phyloP scores from a whole-genome alignment of 75 land plant genomes.

The Pinus albicaulis region DNA sequence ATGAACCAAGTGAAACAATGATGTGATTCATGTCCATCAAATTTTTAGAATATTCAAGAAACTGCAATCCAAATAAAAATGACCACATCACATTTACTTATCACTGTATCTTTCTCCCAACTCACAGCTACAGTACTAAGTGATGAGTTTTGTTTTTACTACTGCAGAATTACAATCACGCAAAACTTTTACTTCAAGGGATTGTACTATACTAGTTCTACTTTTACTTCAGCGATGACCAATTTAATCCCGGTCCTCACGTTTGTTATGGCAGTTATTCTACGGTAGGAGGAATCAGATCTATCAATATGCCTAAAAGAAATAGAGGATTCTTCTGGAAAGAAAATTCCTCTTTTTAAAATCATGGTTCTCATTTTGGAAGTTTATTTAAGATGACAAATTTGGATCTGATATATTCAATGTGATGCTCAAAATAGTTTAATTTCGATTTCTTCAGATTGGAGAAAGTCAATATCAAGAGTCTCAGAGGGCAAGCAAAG shows the following conservation, averaged over 20 bases:
- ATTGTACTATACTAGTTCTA: constrained; percentile 22
- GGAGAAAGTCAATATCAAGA: constrained; percentile 21
- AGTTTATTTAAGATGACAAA: neutral
- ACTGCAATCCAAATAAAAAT: too few relatives aligned
- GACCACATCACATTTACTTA: neutral
- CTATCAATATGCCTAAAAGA: neutral
- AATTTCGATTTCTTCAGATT: constrained; percentile 10
- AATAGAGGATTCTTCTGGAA: neutral
- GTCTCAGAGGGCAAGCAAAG: constrained; percentile 25
- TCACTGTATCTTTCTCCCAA: neutral
- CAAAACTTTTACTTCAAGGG: constrained; percentile 29
- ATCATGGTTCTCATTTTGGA: neutral
- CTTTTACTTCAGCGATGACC: constrained; percentile 24
- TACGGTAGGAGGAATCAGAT: constrained; percentile 10
- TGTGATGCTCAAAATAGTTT: neutral
- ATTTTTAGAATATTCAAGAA: too few relatives aligned
- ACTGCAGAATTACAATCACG: constrained; percentile 23
- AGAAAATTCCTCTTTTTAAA: neutral
- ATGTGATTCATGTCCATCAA: too few relatives aligned
- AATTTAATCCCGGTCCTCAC: constrained; percentile 29
- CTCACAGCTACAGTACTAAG: too few relatives aligned
- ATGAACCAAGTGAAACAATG: too few relatives aligned
- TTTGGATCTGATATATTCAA: too few relatives aligned
- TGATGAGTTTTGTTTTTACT: neutral
- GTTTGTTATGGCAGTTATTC: constrained; percentile 20